These are phyloP conservation scores for Cercospora nicotianae DNA, from an alignment of 2,329 filamentous ascomycete genomes.

Conservation along the genomic window DNA sequence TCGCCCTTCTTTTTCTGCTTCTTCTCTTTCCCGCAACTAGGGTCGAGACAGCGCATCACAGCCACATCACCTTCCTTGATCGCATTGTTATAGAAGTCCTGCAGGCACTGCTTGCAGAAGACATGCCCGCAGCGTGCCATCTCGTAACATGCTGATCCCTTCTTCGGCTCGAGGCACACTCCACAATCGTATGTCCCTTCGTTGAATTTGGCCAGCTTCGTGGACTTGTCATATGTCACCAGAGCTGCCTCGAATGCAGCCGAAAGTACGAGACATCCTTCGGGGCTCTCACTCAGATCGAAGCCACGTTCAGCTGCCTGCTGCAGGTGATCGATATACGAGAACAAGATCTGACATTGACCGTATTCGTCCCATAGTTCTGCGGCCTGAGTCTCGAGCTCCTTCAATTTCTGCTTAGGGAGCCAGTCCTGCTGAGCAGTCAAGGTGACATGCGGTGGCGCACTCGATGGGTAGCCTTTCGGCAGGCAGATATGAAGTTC, in stretches of 20 bases:
- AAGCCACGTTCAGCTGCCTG: constrained; percentile 59
- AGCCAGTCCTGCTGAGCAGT: constrained; percentile 56
- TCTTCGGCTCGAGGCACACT: constrained; percentile 89
- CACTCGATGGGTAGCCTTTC: constrained; percentile 55
- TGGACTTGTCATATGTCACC: constrained; percentile 74
- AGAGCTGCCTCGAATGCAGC: constrained; percentile 64
- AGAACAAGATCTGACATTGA: constrained; percentile 56
- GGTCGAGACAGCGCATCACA: constrained; percentile 75
- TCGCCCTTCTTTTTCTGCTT: constrained; percentile 58
- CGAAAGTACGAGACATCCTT: constrained; percentile 50
- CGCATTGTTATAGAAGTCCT: constrained; percentile 85
- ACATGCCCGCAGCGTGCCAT: constrained; percentile 85
- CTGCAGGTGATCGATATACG: constrained; percentile 62
- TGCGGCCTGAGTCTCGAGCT: constrained; percentile 50
- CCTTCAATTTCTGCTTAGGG: constrained; percentile 45
- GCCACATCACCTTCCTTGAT: constrained; percentile 82
- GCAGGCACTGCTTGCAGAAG: constrained; percentile 84
- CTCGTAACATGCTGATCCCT: constrained; percentile 71
- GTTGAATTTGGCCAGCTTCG: constrained; percentile 73
- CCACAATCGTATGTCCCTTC: constrained; percentile 84
- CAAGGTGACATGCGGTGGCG: constrained; percentile 53
- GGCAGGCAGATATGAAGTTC: constrained; percentile 55
- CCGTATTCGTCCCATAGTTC: constrained; percentile 62
- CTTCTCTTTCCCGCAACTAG: constrained; percentile 62
- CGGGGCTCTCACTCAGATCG: constrained; percentile 45